Percentiles rank a stretch among this genome's conserved stretches.
These are phyloP conservation scores for Xerophyta viscosa DNA, from an alignment of 106 monocot species.

Conservation along the genomic window DNA sequence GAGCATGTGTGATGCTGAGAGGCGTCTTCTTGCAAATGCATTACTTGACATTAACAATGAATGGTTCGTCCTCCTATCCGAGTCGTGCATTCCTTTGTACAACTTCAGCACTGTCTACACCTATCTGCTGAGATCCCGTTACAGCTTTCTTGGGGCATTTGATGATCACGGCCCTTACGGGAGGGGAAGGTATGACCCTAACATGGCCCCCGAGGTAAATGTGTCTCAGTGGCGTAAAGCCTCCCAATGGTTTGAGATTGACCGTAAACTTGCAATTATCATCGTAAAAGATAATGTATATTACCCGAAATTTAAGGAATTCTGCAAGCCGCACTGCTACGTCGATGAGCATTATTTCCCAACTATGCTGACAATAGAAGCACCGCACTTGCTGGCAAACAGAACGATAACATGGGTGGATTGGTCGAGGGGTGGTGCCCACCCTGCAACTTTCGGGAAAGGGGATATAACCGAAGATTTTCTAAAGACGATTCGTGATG, in stretches of 20 bases:
- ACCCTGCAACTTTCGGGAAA: constrained; percentile 44
- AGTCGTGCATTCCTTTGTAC: constrained; percentile 63
- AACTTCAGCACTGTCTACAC: constrained; percentile 50
- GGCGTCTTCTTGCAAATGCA: constrained; percentile 69
- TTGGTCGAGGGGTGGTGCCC: constrained; percentile 59
- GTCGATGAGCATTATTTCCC: constrained; percentile 80
- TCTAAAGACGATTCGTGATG: constrained; percentile 21
- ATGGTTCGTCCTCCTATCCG: constrained; percentile 57
- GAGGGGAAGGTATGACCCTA: constrained; percentile 39
- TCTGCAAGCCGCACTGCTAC: constrained; percentile 48
- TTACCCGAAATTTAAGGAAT: constrained; percentile 41
- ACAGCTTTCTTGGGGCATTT: constrained; percentile 38
- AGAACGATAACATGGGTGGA: constrained; percentile 33
- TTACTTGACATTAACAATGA: constrained; percentile 59
- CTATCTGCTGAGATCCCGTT: constrained; percentile 28
- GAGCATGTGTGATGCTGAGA: constrained; percentile 66
- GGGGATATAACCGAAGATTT: constrained; percentile 30
- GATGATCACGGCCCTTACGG: constrained; percentile 41
- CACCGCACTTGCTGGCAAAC: constrained; percentile 32
- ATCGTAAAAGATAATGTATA: constrained; percentile 41
- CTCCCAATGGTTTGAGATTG: constrained; percentile 65
- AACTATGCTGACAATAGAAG: constrained; percentile 48
- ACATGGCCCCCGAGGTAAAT: constrained; percentile 42
- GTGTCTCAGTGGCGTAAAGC: constrained; percentile 58
- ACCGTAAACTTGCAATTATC: constrained; percentile 22